These are phyloP conservation scores for Cystobasidium tubakii DNA, from an alignment of 768 basidiomycete genomes.

Conservation along the genomic window DNA sequence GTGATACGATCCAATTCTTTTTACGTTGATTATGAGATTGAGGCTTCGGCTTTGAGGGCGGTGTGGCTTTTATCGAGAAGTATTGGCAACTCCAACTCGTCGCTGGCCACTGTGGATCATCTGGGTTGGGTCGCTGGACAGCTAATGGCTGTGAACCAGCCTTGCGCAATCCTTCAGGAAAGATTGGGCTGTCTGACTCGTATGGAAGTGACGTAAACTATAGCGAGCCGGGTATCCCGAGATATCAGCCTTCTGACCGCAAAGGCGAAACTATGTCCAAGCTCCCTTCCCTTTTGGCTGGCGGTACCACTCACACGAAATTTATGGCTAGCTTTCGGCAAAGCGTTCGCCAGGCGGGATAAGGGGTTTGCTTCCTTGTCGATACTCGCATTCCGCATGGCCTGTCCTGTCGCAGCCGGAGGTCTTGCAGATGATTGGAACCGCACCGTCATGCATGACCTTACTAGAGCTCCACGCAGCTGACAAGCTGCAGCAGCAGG, in stretches of 20 bases:
- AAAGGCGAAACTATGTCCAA: too few species aligned
- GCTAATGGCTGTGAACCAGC: neutral
- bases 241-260: too few species aligned
- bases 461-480: neutral
- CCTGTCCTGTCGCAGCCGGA: neutral
- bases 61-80: neutral
- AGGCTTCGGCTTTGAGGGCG: neutral
- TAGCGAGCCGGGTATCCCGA: neutral
- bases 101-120: neutral
- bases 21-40: neutral
- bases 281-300: neutral
- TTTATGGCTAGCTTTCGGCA: neutral
- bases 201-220: neutral
- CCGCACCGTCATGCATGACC: neutral
- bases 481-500: neutral
- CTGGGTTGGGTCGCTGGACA: neutral
- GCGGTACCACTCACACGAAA: neutral
- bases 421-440: neutral
- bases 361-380: neutral
- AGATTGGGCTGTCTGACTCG: neutral
- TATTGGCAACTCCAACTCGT: neutral
- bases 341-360: neutral
- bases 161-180: neutral
- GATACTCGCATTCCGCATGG: neutral
- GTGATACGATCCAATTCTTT: neutral